Evolutionary conservation across 2,329 filamentous ascomycete species (phyloP).

Genomic region (Metarhizium guizhouense): DNA sequence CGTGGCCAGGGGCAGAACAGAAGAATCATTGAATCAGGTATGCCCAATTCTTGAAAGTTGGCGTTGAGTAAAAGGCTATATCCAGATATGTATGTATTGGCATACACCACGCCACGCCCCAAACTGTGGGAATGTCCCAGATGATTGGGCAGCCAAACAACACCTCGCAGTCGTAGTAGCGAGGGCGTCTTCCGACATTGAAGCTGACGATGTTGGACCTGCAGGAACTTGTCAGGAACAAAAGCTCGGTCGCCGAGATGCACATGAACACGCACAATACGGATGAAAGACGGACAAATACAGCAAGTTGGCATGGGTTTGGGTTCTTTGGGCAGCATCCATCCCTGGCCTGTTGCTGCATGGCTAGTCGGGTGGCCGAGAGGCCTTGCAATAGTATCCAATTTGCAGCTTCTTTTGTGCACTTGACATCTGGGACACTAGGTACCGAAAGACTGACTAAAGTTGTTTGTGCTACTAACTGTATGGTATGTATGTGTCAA

Average conservation of each 20-base stretch:
- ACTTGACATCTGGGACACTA: neutral
- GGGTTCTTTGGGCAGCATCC: conserved; percentile 7
- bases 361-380: conserved; percentile 2
- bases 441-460: neutral
- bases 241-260: neutral
- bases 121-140: neutral
- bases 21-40: too few relatives aligned
- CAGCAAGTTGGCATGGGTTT: conserved; percentile 1
- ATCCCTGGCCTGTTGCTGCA: neutral
- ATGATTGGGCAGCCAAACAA: neutral
- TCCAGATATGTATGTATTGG: too few relatives aligned
- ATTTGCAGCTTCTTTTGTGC: neutral
- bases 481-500: neutral
- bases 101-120: too few relatives aligned
- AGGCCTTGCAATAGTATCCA: neutral
- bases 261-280: neutral
- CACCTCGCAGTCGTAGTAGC: neutral
- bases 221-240: neutral
- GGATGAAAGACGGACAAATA: neutral
- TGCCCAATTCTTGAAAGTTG: too few relatives aligned
- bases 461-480: too few relatives aligned
- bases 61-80: too few relatives aligned
- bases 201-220: neutral
- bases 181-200: neutral
- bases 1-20: neutral